phyloP scores from a whole-genome alignment of 1,284 basidiomycete genomes.

The Apiotrichum sp. region DNA sequence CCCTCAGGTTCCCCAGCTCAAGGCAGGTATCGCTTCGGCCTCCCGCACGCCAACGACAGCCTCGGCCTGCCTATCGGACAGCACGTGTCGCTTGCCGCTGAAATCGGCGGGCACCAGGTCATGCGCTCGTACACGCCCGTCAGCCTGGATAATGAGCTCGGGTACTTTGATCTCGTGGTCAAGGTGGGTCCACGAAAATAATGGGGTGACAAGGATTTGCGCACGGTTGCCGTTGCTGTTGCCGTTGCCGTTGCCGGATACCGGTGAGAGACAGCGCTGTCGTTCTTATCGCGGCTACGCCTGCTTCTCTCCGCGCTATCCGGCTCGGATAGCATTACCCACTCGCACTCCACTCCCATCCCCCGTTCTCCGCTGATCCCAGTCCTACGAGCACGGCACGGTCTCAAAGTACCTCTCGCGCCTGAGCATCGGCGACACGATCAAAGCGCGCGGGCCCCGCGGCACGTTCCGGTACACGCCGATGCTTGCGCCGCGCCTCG shows the following conservation, averaged over 20 bases:
- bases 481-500: slow-evolving; percentile 65
- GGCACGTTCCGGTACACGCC: slow-evolving; percentile 79
- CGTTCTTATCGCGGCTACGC: too few relatives aligned
- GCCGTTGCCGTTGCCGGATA: too few relatives aligned
- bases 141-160: slow-evolving; percentile 82
- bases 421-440: slow-evolving; percentile 74
- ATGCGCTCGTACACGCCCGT: slow-evolving; percentile 92
- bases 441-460: slow-evolving; percentile 91
- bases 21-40: slow-evolving; percentile 78
- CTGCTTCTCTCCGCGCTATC: too few relatives aligned
- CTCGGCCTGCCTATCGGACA: slow-evolving; percentile 94
- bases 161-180: slow-evolving; percentile 92
- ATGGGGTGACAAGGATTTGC: too few relatives aligned
- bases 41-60: slow-evolving; percentile 65
- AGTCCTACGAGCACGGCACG: slow-evolving; percentile 96
- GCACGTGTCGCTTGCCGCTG: slow-evolving; percentile 86
- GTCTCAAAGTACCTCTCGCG: slow-evolving; percentile 77
- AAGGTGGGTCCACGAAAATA: slow-evolving; percentile 57
- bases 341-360: too few relatives aligned
- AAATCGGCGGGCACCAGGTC: slow-evolving; percentile 84
- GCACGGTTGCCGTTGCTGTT: too few relatives aligned
- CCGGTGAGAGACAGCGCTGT: too few relatives aligned
- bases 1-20: not conserved
- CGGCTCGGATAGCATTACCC: too few relatives aligned
- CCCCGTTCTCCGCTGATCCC: not conserved